Base-by-base conservation (phyloP, 2,329 filamentous ascomycete species). In the Pseudocercospora crystallina region DNA sequence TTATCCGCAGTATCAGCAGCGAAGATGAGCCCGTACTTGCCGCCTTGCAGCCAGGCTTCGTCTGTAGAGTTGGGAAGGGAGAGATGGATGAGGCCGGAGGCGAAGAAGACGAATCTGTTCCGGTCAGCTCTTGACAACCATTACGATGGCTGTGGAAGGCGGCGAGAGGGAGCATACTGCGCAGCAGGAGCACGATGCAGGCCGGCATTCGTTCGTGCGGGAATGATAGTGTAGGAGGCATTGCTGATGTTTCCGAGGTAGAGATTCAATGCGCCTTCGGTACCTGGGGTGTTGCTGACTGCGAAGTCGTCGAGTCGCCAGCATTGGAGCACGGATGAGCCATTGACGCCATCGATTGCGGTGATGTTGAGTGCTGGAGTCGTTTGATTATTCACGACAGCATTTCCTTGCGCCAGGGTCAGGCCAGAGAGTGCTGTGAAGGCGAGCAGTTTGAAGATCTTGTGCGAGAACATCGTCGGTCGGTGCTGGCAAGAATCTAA, bases 1-100 rank as follows among this genome's bases (percentile, higher is more conserved):
- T 42, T 48, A 12, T 41, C 46, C 9, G 46, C 38, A 10, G 47
- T 54, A 39, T 54, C 52, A 11, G 42, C 29, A 14, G 52, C 52
- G 30, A 54, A 51, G 10, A 54, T 54, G 35, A 54, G 13, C 14
- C 52, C 52, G 34, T 54, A 48, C 17, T 54, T 54, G 12, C 52
- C 52, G 9, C 52, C 47, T 8, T 43, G 9, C 13, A 51, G 35
- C 47, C 47, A 54, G 3, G 47, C 52, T 11, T 48, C 52, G 10
- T 51, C 30, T 3, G 52, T 54, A 9, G 43, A 41, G 15, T 54
- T 54, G 7, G 47, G 52, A 4, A 54, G 8, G 1, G 52, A 43
- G 9, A 54, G n/a, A 4, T 43, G 52, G 29, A 54, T 47, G 5
- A 54, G 31, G 3, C 52, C 52, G 5, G 47, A 47, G 5, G 43